Evolutionary conservation across 1,139 yeast genomes (phyloP), one percentile per base, ranked within the genome.

Genomic region (Fermentozyma sake): DNA sequence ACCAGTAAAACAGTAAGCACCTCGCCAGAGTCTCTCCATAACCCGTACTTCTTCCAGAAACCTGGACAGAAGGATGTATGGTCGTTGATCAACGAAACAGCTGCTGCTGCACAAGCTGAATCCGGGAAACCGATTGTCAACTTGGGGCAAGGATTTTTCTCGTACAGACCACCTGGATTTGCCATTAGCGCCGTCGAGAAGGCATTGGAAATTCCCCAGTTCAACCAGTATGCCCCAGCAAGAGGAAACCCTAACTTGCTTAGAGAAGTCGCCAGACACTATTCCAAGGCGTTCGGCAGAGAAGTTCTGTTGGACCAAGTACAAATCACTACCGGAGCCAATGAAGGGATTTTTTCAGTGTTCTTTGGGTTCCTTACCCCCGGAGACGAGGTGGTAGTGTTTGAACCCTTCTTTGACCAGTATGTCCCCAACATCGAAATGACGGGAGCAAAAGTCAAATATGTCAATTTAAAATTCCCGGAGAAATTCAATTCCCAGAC

Each of bases 391-490:
- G 98, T 81, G 12, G 83, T 91, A 55, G 96, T 91, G n/a, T 84
- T 91, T 52, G 95, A 91, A 55, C 98, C 98, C 2, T 91, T 86
- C 53, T 91, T 91, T 51, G 98, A 91, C 50, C 98, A 91, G 58
- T 91, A 91, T 58, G 84, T 91, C 39, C 78, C 96, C 28, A 91
- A 91, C 58, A 82, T 91, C 48, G 93, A 86, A 55, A 73, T 91
- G 65, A 79, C 94, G 3, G 97, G 97, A 15, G 98, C 95, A 20
- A 82, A 76, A 45, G 86, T 85, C 20, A 86, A 78, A 31, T 87
- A 85, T 46, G 95, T 85, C 20, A 83, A 87, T 28, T 64, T 91
- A 37, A 79, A 79, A 41, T 93, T 91, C 22, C 97, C 98, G n/a
- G 54, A 61, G 15, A 84, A 81, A 31, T 76, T 85, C 35, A 67